Conservation (phyloP, 148 eudicot genomes). For the Chenopodium album region DNA sequence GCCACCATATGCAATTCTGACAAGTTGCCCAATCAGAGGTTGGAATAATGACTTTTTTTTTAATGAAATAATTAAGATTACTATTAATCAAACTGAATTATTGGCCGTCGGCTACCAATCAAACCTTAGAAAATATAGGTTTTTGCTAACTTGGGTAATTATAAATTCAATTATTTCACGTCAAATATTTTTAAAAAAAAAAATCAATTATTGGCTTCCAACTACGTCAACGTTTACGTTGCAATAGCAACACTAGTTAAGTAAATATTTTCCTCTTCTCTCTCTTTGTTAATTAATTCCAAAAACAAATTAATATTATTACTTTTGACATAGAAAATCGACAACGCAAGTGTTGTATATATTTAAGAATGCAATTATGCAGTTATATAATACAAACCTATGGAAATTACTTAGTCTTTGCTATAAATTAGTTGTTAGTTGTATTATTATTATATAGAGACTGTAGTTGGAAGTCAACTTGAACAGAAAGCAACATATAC, state of each 20-base stretch:
- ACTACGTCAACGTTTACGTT: background rate
- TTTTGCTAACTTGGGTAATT: background rate
- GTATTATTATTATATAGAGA: background rate
- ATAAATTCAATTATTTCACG: background rate
- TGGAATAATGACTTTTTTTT: background rate
- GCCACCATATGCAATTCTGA: background rate
- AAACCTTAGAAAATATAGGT: background rate
- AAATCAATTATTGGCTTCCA: background rate
- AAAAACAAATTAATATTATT: no score
- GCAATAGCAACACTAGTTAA: background rate
- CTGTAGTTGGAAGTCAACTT: background rate
- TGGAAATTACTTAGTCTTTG: background rate
- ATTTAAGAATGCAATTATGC: background rate
- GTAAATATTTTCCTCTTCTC: background rate
- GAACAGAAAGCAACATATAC: background rate
- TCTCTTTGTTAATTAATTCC: background rate
- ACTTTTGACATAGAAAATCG: background rate
- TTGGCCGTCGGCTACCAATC: slow-evolving; percentile 2
- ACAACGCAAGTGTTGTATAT: background rate
- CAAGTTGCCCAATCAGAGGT: background rate
- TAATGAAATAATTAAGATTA: background rate
- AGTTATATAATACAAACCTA: background rate
- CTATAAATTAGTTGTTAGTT: background rate
- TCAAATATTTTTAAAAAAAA: no score
- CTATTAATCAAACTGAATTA: background rate